Evolutionary conservation across 2,329 filamentous ascomycete genomes (phyloP), one percentile per base, ranked within the genome.

Genomic region (Fusarium anguioides): DNA sequence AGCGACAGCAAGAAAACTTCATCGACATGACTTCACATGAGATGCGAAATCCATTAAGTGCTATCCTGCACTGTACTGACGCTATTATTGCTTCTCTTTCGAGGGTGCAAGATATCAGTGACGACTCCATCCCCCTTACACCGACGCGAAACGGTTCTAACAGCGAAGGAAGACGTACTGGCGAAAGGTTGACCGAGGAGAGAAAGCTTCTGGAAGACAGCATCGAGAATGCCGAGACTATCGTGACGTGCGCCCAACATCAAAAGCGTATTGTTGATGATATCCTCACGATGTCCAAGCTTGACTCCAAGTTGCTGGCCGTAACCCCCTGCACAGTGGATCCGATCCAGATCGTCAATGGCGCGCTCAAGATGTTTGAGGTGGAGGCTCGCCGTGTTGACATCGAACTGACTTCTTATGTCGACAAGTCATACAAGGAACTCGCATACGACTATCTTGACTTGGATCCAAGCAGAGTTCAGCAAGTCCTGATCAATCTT

Each of bases 241-340:
- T 96, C 63, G 86, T 89, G 24, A 84, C 91, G 11, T 95, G 92
- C 69, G 89, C 91, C 2, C 89, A 92, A 70, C 91, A 95, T 76
- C 92, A 95, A 74, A 94, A 94, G 77, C 82, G 89, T 10, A 92
- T 93, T 41, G 88, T 92, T n/a, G 89, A 92, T 71, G 90, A 92
- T 72, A 89, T 92, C 24, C 79, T 93, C 36, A 92, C 89, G 11
- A 84, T 92, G 70, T 91, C 89, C 5, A 92, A 94, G 74, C 84
- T 95, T 27, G 91, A 95, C 72, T 91, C 90, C 4, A 89, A 90
- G 36, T 86, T 94, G 75, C 80, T 95, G 14, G 84, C 90, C 4
- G 88, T 94, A 8, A 90, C 90, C 1, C 91, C 91, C 2, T 87
- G 89, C 20, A 88, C 88, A 14, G 86, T 89, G 3, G 87, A 91